phyloP scores from a whole-genome alignment of 2,329 filamentous ascomycete genomes.

The Xylaria sp. region DNA sequence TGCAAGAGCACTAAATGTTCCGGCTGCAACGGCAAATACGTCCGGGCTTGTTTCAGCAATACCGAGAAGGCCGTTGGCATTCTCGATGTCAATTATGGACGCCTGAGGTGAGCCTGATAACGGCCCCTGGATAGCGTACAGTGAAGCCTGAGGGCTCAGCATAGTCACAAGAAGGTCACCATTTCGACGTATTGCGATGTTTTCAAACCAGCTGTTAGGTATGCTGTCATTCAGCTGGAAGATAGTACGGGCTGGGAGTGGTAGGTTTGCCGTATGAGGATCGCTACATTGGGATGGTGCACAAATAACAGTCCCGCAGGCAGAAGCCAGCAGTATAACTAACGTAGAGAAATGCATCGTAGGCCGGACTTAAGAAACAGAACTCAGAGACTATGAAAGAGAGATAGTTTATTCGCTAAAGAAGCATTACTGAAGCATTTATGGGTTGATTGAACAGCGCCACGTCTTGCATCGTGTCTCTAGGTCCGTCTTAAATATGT shows the following conservation, averaged over 20 bases:
- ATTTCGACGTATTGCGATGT: conserved; percentile 30
- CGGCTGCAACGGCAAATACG: conserved; percentile 26
- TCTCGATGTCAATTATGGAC: conserved; percentile 24
- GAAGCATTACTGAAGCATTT: neutral
- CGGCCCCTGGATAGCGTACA: conserved; percentile 30
- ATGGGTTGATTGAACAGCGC: neutral
- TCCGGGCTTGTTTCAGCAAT: conserved; percentile 32
- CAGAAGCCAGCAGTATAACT: conserved; percentile 17
- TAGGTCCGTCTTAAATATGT: neutral
- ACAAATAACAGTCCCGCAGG: conserved; percentile 9
- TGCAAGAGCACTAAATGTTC: conserved; percentile 17
- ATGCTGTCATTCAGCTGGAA: conserved; percentile 26
- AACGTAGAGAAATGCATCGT: conserved; percentile 23
- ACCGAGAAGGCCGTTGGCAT: conserved; percentile 27
- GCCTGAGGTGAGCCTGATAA: conserved; percentile 22
- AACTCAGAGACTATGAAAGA: neutral
- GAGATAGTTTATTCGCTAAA: neutral
- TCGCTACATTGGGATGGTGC: conserved; percentile 3
- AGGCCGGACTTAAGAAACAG: neutral
- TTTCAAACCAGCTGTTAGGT: conserved; percentile 29
- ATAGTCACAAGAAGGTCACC: conserved; percentile 36
- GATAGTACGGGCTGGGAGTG: conserved; percentile 27
- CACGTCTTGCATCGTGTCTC: neutral
- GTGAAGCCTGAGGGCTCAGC: conserved; percentile 22
- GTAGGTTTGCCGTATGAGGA: conserved; percentile 17